Percentiles rank a stretch among this genome's conserved stretches.
These are phyloP conservation scores for Cystobasidium tubakii DNA, from an alignment of 768 basidiomycete species.

Conservation along the genomic window DNA sequence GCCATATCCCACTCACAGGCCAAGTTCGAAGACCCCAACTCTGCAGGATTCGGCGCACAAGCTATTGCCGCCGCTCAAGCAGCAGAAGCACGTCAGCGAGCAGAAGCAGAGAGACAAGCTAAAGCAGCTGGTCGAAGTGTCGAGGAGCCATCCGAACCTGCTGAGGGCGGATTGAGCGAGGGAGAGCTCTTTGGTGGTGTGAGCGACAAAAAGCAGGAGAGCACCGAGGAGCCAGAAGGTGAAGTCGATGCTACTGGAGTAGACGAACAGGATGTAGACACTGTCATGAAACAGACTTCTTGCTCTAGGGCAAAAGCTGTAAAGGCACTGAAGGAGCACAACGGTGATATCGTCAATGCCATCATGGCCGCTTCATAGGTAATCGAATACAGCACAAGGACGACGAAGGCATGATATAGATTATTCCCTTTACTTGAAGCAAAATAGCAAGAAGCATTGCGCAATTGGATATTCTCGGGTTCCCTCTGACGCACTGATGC, in stretches of 20 bases:
- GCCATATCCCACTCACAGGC: slow-evolving; percentile 3
- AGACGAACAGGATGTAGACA: slow-evolving; percentile 71
- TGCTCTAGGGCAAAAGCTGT: slow-evolving; percentile 90
- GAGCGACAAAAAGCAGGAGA: slow-evolving; percentile 54
- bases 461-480: neutral
- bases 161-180: slow-evolving; percentile 67
- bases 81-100: slow-evolving; percentile 32
- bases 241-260: slow-evolving; percentile 82
- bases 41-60: slow-evolving; percentile 33
- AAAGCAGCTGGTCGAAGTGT: slow-evolving; percentile 10
- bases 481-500: too few relatives aligned
- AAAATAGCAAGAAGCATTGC: neutral
- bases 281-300: slow-evolving; percentile 79
- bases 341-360: slow-evolving; percentile 53
- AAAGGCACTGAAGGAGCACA: slow-evolving; percentile 78
- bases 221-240: slow-evolving; percentile 50
- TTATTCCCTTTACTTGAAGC: neutral
- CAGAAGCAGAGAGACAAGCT: slow-evolving; percentile 29
- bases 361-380: slow-evolving; percentile 24
- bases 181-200: slow-evolving; percentile 48
- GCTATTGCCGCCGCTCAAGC: slow-evolving; percentile 35
- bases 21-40: slow-evolving; percentile 35
- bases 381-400: neutral
- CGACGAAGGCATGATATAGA: neutral
- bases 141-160: slow-evolving; percentile 20